Evolutionary conservation across 2,329 filamentous ascomycete genomes (phyloP).

Genomic region (Scytalidium lignicola): DNA sequence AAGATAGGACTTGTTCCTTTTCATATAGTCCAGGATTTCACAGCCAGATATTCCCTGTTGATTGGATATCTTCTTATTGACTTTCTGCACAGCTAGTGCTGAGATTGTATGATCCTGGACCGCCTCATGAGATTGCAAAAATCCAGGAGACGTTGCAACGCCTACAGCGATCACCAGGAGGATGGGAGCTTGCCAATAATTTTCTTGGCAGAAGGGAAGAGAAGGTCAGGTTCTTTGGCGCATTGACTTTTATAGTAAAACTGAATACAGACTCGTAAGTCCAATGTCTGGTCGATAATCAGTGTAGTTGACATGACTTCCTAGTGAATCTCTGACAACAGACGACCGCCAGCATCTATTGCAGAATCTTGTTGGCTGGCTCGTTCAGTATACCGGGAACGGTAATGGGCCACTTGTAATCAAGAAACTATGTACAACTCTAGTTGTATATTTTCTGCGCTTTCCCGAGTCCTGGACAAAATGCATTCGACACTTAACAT

Average conservation of each 20-base stretch:
- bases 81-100: slow-evolving; percentile 36
- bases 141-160: slow-evolving; percentile 72
- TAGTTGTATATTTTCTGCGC: slow-evolving; percentile 70
- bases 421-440: slow-evolving; percentile 71
- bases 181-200: slow-evolving; percentile 80
- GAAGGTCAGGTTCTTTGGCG: slow-evolving; percentile 86
- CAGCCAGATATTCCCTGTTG: background rate
- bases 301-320: background rate
- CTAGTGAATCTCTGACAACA: slow-evolving; percentile 39
- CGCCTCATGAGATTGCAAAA: slow-evolving; percentile 36
- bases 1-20: too few species aligned
- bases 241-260: slow-evolving; percentile 88
- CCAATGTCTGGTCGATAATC: background rate
- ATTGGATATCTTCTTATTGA: slow-evolving; percentile 2
- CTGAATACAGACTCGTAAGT: slow-evolving; percentile 81
- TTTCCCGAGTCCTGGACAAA: slow-evolving; percentile 63
- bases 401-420: slow-evolving; percentile 56
- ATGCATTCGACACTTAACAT: slow-evolving; percentile 59
- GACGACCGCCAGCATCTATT: slow-evolving; percentile 55
- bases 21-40: too few species aligned
- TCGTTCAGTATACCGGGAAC: slow-evolving; percentile 48
- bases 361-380: slow-evolving; percentile 56
- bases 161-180: slow-evolving; percentile 72
- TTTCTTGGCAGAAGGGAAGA: slow-evolving; percentile 65
- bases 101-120: slow-evolving; percentile 42